Conservation (phyloP, 148 eudicot genomes). For the Simmondsia chinensis region DNA sequence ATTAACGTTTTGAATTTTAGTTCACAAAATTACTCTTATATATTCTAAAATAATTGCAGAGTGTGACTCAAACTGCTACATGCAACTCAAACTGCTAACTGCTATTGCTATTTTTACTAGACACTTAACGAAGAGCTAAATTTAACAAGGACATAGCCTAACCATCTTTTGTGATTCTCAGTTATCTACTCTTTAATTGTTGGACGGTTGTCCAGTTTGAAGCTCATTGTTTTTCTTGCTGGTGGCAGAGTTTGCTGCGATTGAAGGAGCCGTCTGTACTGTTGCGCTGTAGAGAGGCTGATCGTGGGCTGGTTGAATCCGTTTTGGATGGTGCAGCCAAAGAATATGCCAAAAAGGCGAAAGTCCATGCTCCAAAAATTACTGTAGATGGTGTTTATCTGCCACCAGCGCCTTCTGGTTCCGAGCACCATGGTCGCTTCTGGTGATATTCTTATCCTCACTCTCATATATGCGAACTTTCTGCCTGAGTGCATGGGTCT, state of each 20-base stretch:
- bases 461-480: not conserved
- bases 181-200: too few relatives aligned
- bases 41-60: too few relatives aligned
- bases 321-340: slow-evolving; percentile 38
- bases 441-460: slow-evolving; percentile 24
- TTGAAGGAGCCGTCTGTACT: slow-evolving; percentile 58
- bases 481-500: too few relatives aligned
- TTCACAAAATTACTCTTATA: too few relatives aligned
- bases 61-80: too few relatives aligned
- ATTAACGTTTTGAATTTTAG: too few relatives aligned
- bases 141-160: too few relatives aligned
- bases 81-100: too few relatives aligned
- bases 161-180: too few relatives aligned
- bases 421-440: slow-evolving; percentile 24
- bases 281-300: slow-evolving; percentile 62
- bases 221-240: not conserved
- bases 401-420: slow-evolving; percentile 46
- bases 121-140: too few relatives aligned
- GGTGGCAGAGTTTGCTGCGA: slow-evolving; percentile 38
- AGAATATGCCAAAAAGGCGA: slow-evolving; percentile 52
- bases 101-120: too few relatives aligned
- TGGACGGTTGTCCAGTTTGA: too few relatives aligned
- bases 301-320: slow-evolving; percentile 33
- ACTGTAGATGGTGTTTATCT: slow-evolving; percentile 42
- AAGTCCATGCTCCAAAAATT: slow-evolving; percentile 24